Conservation (phyloP, 345 rosid genomes). For the Populus pruinosa region DNA sequence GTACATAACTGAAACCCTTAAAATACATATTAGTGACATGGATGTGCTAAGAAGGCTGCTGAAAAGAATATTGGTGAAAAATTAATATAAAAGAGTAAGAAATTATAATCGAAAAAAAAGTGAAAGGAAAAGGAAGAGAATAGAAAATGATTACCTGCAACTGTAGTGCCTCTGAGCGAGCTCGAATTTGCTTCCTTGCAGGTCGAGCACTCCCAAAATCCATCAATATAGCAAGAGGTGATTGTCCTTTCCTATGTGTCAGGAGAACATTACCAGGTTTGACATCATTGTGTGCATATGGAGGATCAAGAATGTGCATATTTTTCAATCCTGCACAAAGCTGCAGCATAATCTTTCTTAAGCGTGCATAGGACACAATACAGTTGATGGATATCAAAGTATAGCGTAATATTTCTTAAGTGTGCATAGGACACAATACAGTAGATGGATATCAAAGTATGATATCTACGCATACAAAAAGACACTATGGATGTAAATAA, state of each 20-base stretch:
- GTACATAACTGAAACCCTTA: background rate
- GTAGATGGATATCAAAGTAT: background rate
- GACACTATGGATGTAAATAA: background rate
- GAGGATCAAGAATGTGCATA: slow-evolving; percentile 89
- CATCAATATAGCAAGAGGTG: slow-evolving; percentile 90
- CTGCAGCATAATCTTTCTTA: slow-evolving; percentile 37
- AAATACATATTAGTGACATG: background rate
- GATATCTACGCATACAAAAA: background rate
- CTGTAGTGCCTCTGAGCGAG: slow-evolving; percentile 89
- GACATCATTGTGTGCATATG: slow-evolving; percentile 98
- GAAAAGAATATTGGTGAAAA: background rate
- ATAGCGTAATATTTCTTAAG: slow-evolving; percentile 1
- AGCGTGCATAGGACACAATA: background rate
- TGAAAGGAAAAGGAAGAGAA: background rate
- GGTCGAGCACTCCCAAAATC: slow-evolving; percentile 96
- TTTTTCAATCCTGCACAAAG: slow-evolving; percentile 96
- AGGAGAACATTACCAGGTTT: slow-evolving; percentile 93
- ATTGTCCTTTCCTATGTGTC: slow-evolving; percentile 69
- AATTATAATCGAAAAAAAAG: background rate
- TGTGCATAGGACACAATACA: background rate
- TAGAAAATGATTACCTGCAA: slow-evolving; percentile 58
- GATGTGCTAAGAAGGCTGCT: slow-evolving; percentile 1
- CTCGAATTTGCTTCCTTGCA: slow-evolving; percentile 76
- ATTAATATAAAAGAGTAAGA: background rate
- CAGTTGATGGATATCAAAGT: background rate